Base-by-base conservation (phyloP, 169 alveolate genomes). In the Plasmodium relictum region DNA sequence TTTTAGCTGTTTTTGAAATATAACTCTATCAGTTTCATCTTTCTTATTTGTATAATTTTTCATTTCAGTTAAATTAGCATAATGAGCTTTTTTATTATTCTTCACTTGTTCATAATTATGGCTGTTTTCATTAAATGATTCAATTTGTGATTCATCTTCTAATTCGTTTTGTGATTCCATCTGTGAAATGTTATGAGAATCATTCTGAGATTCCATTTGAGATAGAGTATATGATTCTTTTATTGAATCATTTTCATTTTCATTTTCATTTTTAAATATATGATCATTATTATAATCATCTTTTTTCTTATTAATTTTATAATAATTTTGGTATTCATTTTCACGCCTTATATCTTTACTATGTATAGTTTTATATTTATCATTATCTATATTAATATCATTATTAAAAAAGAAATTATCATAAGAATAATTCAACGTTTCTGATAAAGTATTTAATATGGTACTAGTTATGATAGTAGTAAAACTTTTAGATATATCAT, bases 401-500 rank as follows among this genome's bases (percentile, higher is more conserved):
- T 45, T 41, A 39, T 54, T 69, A 20, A 16, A 12, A 20, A 83
- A 66, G 59, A 72, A 61, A 50, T 45, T 61, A 20, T 83, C 91
- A 61, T 83, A 83, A 1, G 91, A 68, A 48, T 86, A 86, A 37
- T 86, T 86, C 39, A 71, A 70, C n/a, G 92, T 71, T 18, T 65
- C 92, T 4, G 88, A 70, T 10, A 71, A 66, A 26, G 92, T 86
- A 41, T 42, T 71, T 41, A 86, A 59, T 26, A 70, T 24, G 6
- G 88, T 24, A 22, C 71, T 65, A 3, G 88, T 56, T 52, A 59
- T 24, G 3, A 65, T 31, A 45, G 86, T 6, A 18, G 92, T 86
- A 74, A 63, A 44, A 71, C 76, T 58, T 8, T 56, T 83, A 0
- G 68, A 20, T 45, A 83, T 16, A 2, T 56, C 26, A 44, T 45